Percentiles rank a stretch among this genome's conserved stretches.
phyloP scores from a whole-genome alignment of 2,329 filamentous ascomycete species.

The Neonectria hederae region DNA sequence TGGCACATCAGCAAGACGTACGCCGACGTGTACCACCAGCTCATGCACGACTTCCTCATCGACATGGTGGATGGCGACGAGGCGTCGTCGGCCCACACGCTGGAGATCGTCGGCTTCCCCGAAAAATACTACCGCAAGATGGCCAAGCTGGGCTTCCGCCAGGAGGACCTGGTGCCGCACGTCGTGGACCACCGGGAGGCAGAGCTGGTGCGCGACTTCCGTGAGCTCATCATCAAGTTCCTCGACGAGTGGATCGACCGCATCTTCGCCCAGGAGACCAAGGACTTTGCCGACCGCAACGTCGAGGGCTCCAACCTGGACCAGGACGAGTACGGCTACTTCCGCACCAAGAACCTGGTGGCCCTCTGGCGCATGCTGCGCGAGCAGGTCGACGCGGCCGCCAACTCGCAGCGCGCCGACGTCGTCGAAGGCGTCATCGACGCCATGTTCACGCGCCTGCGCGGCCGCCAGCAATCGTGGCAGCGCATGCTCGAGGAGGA shows the following conservation, averaged over 20 bases:
- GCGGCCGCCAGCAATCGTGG: slow-evolving; percentile 84
- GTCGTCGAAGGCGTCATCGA: slow-evolving; percentile 96
- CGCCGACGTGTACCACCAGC: slow-evolving; percentile 86
- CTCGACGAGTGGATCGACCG: slow-evolving; percentile 98
- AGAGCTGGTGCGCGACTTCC: slow-evolving; percentile 92
- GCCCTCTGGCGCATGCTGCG: slow-evolving; percentile 98
- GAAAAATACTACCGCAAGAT: slow-evolving; percentile 98
- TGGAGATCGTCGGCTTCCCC: slow-evolving; percentile 93
- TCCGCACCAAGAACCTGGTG: slow-evolving; percentile 89
- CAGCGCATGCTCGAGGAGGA: slow-evolving; percentile 90
- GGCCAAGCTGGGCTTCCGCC: slow-evolving; percentile 83
- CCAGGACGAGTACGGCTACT: slow-evolving; percentile 87
- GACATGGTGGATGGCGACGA: slow-evolving; percentile 84
- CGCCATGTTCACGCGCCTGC: slow-evolving; percentile 90
- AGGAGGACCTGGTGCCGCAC: slow-evolving; percentile 82
- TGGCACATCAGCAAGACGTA: slow-evolving; percentile 97
- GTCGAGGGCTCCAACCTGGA: slow-evolving; percentile 81
- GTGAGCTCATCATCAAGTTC: slow-evolving; percentile 92
- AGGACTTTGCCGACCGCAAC: slow-evolving; percentile 81
- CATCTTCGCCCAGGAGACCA: slow-evolving; percentile 84
- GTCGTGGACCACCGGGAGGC: slow-evolving; percentile 89
- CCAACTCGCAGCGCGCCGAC: slow-evolving; percentile 84
- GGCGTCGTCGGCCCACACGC: slow-evolving; percentile 84
- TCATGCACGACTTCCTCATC: slow-evolving; percentile 95
- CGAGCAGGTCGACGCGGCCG: slow-evolving; percentile 88